Base-by-base conservation (phyloP, 805 yeast species). In the Saccharomyces jurei region DNA sequence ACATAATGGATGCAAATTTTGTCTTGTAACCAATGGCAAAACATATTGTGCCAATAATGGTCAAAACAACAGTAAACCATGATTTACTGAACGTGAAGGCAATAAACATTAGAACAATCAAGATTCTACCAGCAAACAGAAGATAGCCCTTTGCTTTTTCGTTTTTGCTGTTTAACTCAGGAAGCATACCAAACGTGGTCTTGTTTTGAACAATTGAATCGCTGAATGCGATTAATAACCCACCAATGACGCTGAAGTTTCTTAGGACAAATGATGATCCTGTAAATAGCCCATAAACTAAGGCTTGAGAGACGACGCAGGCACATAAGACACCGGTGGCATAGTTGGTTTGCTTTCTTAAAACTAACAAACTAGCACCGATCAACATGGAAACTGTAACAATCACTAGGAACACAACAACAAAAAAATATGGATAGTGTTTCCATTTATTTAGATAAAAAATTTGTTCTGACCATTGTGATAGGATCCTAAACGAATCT, bases 11-110 rank as follows among this genome's bases (percentile, higher is more conserved):
- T 31, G 94, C 85, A 61, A 89, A 81, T 68, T 89, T 89, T 50
- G 98, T 91, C 75, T 90, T 91, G 79, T 83, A 94, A 31, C 99
- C 99, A 60, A 94, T 81, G 41, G 87, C 90, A 57, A 92, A 91
- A 54, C 94, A 82, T 41, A 82, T 76, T 66, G 87, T 79, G 8
- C 96, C 96, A 53, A 87, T 65, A 36, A 89, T 68, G 52, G 89
- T 86, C 28, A 89, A 62, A 29, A 84, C 68, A 55, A 88, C 81
- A 30, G 84, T 74, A 52, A 86, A 67, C 89, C 90, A 89, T 32
- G 81, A 77, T 53, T 87, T 82, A 28, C 89, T 81, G 62, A 89
- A 78, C 21, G 92, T 84, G 70, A 90, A 92, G 2, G 96, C 90
- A 58, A 89, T 72, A 68, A 92, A 94, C 71, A 92, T 79, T 55